Base-by-base conservation (phyloP, 2,329 filamentous ascomycete species). In the Aureobasidium zeae region DNA sequence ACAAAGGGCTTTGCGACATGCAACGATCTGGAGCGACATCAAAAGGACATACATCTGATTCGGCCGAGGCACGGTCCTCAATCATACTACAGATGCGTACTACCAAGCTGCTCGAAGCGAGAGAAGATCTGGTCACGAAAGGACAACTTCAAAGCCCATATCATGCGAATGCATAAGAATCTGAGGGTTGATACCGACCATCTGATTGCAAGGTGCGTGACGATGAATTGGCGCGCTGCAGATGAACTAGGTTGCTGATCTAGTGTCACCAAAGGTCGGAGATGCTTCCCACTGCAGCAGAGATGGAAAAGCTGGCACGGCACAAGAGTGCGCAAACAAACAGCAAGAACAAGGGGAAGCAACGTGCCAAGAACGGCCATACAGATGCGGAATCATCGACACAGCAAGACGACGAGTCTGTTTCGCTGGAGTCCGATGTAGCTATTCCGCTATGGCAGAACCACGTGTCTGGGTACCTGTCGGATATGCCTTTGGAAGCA, bases 101-200 rank as follows among this genome's bases (percentile, higher is more conserved):
- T 74, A 5, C 62, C 62, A 5, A 55, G 64, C 16, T 86, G 82
- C 54, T 68, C 64, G 17, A 73, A 67, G 17, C 79, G 69, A 49
- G 66, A 66, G 1, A 94, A 93, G 58, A 65, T 72, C 25, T 94
- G 85, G 85, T 81, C 83, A 1, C 76, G 88, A 16, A 69, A 80
- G 38, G 88, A 95, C 61, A 95, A 95, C 56, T 94, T 94, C 60
- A 80, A 80, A 48, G 77, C 81, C 25, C 88, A 95, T 57, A 70
- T 94, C 33, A 69, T 66, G 37, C 74, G 81, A 9, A 77, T 85
- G 54, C 87, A 94, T 58, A 49, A 42, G 33, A 37, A 30, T 13
- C 16, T 45, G 35, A 46, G 20, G 10, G 25, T 43, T 11, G 30
- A 43, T 6, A 15, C 34, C 6, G 39, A 43, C 30, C 39, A 30